Evolutionary conservation across 78 protist species (phyloP).

Genomic region (Guillardia theta): DNA sequence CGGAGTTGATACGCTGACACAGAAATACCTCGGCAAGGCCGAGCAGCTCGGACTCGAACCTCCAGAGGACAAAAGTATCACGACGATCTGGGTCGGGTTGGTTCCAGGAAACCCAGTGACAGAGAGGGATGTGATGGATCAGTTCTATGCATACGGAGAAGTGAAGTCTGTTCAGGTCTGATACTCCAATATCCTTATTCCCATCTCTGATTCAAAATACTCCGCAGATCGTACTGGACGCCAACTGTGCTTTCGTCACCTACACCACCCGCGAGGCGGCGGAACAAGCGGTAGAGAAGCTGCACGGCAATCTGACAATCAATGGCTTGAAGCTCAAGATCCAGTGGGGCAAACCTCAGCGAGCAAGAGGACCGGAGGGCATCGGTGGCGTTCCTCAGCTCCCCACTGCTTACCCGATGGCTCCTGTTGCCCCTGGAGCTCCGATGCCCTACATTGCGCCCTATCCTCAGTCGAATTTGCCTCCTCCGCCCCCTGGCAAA

Average conservation of each 20-base stretch:
- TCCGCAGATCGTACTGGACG: background rate
- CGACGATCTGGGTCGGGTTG: conserved; percentile 22
- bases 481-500: background rate
- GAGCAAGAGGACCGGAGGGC: background rate
- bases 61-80: conserved; percentile 35
- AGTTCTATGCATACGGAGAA: conserved; percentile 44
- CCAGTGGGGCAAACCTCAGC: background rate
- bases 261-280: conserved; percentile 19
- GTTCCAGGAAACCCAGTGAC: background rate
- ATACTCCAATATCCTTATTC: background rate
- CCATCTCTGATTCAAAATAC: background rate
- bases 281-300: background rate
- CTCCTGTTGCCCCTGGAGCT: background rate
- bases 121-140: conserved; percentile 4
- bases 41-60: background rate
- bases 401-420: background rate
- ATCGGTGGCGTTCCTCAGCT: background rate
- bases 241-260: conserved; percentile 28
- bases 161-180: background rate
- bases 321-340: background rate
- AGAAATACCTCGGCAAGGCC: background rate
- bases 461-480: background rate
- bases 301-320: background rate
- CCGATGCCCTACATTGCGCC: background rate
- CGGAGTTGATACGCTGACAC: background rate